Conservation (phyloP, 2,329 filamentous ascomycete genomes). For the Fusarium denticulatum region DNA sequence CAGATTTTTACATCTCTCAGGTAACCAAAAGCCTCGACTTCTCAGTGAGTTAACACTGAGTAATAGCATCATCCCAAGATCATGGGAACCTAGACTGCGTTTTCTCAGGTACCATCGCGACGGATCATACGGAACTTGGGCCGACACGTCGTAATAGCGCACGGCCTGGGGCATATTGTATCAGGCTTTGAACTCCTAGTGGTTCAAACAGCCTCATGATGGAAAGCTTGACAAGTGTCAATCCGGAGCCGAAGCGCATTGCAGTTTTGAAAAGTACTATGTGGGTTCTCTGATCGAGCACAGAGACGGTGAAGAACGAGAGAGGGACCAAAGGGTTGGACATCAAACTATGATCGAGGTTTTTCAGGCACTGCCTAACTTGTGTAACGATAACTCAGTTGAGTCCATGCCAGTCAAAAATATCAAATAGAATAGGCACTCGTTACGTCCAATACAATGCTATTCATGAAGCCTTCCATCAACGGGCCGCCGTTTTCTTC, state of each 20-base stretch:
- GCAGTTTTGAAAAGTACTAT: conserved; percentile 2
- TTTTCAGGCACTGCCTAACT: background rate
- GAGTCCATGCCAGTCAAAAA: background rate
- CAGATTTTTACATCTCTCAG: background rate
- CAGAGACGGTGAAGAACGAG: conserved; percentile 20
- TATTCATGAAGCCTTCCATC: background rate
- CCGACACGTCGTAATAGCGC: conserved; percentile 4
- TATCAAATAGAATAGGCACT: background rate
- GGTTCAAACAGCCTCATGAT: background rate
- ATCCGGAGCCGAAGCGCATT: conserved; percentile 7
- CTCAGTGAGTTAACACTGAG: background rate
- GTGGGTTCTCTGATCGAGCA: conserved; percentile 7
- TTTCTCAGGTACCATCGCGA: conserved; percentile 8
- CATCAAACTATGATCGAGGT: background rate
- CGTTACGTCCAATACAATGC: background rate
- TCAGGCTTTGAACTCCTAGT: background rate
- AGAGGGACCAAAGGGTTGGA: too few relatives aligned
- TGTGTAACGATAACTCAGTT: background rate
- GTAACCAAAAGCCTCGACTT: background rate
- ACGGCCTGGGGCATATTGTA: conserved; percentile 2
- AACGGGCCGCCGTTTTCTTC: conserved; percentile 2
- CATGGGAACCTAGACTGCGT: conserved; percentile 4
- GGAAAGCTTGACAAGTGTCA: background rate
- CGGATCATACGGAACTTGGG: conserved; percentile 18
- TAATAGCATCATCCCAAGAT: background rate